Base-by-base conservation (phyloP, 495 filamentous ascomycete species). In the Aspergillus ellipticus region DNA sequence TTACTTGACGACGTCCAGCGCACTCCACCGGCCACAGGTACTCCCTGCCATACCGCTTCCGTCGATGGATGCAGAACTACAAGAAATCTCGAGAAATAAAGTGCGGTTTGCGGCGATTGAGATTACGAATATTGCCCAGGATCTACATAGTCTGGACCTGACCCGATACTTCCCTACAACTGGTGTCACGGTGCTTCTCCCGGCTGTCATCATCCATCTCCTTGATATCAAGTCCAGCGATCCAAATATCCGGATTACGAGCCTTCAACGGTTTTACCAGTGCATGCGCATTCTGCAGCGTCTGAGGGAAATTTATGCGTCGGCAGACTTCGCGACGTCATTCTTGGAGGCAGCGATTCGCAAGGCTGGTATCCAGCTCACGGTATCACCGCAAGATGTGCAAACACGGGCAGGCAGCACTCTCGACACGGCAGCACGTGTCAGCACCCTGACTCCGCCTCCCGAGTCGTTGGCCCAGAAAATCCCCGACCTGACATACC, bases 161-260 rank as follows among this genome's bases (percentile, higher is more conserved):
- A 89, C 89, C 39, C 82, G 78, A 31, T 96, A 83, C 65, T 84
- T 96, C 16, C 90, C 91, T 9, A 94, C 91, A 0, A 90, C 89
- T 0, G 90, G 90, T 39, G 89, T 96, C 19, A 96, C 91, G 0
- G 90, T 95, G 9, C 82, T 96, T 10, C 82, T 96, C 4, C 91
- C 91, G 2, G 90, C 91, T 11, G 89, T 95, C 68, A 95, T 96
- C 58, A 92, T 95, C 52, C 90, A 96, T 64, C 78, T 96, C 17
- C 81, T 96, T 3, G 89, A 95, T 63, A 92, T 94, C 77, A 95
- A 92, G 63, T 87, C 85, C 37, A 85, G 80, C 42, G 81, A 89
- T 54, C 81, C 82, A 16, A 82, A 80, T 45, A 82, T 87, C 15
- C 79, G 88, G 20, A 81, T 84, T 55, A 73, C 82, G 31, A 88